These are phyloP conservation scores for Senna siamea DNA, from an alignment of 306 rosid genomes.

Conservation along the genomic window DNA sequence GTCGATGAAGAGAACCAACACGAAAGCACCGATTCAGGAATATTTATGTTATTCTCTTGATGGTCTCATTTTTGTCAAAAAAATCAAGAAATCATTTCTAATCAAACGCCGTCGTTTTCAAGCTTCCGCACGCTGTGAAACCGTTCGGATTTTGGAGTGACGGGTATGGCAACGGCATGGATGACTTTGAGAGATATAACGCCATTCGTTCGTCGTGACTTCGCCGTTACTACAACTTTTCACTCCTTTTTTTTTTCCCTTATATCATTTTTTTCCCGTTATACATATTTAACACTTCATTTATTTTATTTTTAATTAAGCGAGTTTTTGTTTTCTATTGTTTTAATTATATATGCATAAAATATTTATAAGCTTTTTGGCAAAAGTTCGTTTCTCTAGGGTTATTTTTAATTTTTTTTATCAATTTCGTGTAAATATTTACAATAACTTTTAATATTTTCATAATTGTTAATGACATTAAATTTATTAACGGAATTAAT, in stretches of 20 bases:
- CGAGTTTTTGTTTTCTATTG: too few relatives aligned
- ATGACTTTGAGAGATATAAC: not conserved
- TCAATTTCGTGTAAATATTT: too few relatives aligned
- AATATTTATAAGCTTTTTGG: too few relatives aligned
- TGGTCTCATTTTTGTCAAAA: not conserved
- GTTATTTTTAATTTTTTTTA: too few relatives aligned
- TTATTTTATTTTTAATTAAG: too few relatives aligned
- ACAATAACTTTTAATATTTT: too few relatives aligned
- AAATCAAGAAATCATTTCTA: not conserved
- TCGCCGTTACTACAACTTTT: constrained; percentile 40
- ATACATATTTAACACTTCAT: too few relatives aligned
- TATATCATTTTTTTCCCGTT: too few relatives aligned
- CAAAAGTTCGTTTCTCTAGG: too few relatives aligned
- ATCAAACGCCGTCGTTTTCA: constrained; percentile 36
- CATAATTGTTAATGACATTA: too few relatives aligned
- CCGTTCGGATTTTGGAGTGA: not conserved
- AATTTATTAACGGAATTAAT: too few relatives aligned
- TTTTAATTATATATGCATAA: too few relatives aligned
- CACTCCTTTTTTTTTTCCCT: not conserved
- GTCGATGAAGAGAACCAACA: not conserved
- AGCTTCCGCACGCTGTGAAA: not conserved
- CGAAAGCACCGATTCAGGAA: not conserved
- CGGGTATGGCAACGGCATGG: constrained; percentile 16
- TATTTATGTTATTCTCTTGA: not conserved
- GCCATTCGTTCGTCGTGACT: constrained; percentile 41